These are phyloP conservation scores for Phaeodactylum tricornutum DNA, from an alignment of 108 stramenopile genomes.

Conservation along the genomic window DNA sequence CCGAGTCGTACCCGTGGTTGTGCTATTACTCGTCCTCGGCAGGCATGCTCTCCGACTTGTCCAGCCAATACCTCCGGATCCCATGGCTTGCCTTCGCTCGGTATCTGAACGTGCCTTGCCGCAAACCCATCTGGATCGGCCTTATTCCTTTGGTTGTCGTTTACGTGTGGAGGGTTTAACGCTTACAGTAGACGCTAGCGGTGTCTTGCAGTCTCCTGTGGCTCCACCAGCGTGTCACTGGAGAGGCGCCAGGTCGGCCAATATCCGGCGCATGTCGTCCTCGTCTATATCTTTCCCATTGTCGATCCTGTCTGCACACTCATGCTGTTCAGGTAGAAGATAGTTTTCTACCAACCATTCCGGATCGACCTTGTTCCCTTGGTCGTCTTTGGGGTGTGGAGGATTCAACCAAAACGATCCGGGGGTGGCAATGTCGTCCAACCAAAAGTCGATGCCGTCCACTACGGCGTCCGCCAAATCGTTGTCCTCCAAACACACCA, in stretches of 20 bases:
- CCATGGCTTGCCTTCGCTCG: no score
- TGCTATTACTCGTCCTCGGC: no score
- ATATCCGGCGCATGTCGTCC: conserved; percentile 35
- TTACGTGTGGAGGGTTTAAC: no score
- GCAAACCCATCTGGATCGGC: no score
- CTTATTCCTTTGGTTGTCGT: no score
- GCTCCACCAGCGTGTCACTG: no score
- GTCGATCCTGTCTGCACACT: conserved; percentile 1
- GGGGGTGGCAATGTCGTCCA: conserved; percentile 73
- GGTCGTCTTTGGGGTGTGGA: conserved; percentile 50
- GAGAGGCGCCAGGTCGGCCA: conserved; percentile 53
- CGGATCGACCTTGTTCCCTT: conserved; percentile 39
- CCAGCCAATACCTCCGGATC: no score
- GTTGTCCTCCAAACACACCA: conserved; percentile 45
- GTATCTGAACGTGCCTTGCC: no score
- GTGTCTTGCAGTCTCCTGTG: no score
- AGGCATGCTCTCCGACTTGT: no score
- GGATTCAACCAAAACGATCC: conserved; percentile 81
- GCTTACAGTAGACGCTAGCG: no score
- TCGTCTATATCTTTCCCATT: conserved; percentile 31
- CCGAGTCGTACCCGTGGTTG: no score
- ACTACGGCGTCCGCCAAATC: conserved; percentile 50
- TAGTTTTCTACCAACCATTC: conserved; percentile 26
- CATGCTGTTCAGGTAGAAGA: conserved; percentile 11
- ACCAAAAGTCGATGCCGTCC: conserved; percentile 28